Conservation (phyloP, 495 filamentous ascomycete genomes). For the Xylaria nigripes region DNA sequence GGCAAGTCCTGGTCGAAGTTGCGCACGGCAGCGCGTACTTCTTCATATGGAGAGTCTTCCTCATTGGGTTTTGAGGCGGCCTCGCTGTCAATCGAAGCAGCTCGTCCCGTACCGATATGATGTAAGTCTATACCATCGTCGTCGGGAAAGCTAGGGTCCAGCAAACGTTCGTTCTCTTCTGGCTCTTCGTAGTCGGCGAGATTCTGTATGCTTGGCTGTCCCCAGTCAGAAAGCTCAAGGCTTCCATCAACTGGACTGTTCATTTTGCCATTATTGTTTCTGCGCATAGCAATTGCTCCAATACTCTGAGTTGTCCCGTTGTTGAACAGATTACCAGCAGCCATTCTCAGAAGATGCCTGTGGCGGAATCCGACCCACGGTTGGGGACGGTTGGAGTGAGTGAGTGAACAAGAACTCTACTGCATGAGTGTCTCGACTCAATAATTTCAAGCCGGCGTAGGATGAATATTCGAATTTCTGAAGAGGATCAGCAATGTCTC, state of each 20-base stretch:
- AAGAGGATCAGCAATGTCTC: too few relatives aligned
- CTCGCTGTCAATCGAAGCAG: slow-evolving; percentile 30
- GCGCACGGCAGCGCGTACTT: slow-evolving; percentile 55
- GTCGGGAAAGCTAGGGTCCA: slow-evolving; percentile 44
- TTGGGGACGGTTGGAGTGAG: neutral
- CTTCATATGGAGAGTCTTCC: slow-evolving; percentile 62
- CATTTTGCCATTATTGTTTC: neutral
- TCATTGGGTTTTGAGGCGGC: slow-evolving; percentile 16
- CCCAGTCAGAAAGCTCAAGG: slow-evolving; percentile 1
- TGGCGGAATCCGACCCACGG: neutral
- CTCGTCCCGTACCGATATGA: slow-evolving; percentile 16
- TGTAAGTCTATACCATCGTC: slow-evolving; percentile 28
- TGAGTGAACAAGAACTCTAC: neutral
- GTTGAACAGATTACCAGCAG: neutral
- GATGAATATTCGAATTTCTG: neutral
- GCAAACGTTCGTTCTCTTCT: slow-evolving; percentile 37
- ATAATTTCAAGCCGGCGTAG: neutral
- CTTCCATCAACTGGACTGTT: neutral
- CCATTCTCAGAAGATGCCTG: neutral
- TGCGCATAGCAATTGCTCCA: neutral
- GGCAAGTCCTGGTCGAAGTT: slow-evolving; percentile 60
- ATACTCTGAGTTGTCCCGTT: neutral
- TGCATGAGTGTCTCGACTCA: neutral
- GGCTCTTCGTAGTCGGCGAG: slow-evolving; percentile 28
- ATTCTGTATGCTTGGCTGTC: slow-evolving; percentile 17